phyloP scores from a whole-genome alignment of 2,329 filamentous ascomycete species.

The Pseudogymnoascus sp. region DNA sequence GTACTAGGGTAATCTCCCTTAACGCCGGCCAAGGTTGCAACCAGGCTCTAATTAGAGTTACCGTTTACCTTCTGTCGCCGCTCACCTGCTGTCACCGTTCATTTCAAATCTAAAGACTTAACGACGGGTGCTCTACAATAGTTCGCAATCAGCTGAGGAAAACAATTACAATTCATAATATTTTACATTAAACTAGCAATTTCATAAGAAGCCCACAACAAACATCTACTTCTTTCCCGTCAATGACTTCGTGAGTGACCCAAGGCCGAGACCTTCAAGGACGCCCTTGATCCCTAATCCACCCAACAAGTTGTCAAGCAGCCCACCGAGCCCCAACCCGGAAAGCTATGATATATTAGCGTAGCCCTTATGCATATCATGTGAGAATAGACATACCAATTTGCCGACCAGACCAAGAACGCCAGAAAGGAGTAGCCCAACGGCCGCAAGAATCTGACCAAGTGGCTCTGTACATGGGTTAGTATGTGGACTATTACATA shows the following conservation, averaged over 20 bases:
- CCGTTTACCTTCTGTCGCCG: too few species aligned
- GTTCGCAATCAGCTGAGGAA: not conserved
- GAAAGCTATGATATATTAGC: slow-evolving; percentile 24
- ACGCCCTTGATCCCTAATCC: slow-evolving; percentile 69
- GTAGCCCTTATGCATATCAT: slow-evolving; percentile 32
- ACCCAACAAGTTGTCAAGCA: slow-evolving; percentile 72
- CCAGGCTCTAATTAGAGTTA: too few species aligned
- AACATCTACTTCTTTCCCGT: slow-evolving; percentile 37
- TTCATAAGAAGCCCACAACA: not conserved
- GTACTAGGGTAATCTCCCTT: too few species aligned
- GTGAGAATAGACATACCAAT: slow-evolving; percentile 37
- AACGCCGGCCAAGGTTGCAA: too few species aligned
- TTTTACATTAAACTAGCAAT: not conserved
- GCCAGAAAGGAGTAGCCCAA: slow-evolving; percentile 72
- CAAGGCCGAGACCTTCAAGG: slow-evolving; percentile 63
- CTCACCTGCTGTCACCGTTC: too few species aligned
- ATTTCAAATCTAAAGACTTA: too few species aligned
- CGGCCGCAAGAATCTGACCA: slow-evolving; percentile 86
- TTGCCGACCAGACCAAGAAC: slow-evolving; percentile 79
- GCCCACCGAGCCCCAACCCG: slow-evolving; percentile 71
- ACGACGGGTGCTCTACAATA: not conserved
- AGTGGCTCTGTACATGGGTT: slow-evolving; percentile 57
- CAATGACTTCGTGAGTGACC: slow-evolving; percentile 33
- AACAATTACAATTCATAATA: not conserved
- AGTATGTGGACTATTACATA: not conserved